Base-by-base conservation (phyloP, 2,329 filamentous ascomycete genomes). In the Scleromitrula shiraiana region DNA sequence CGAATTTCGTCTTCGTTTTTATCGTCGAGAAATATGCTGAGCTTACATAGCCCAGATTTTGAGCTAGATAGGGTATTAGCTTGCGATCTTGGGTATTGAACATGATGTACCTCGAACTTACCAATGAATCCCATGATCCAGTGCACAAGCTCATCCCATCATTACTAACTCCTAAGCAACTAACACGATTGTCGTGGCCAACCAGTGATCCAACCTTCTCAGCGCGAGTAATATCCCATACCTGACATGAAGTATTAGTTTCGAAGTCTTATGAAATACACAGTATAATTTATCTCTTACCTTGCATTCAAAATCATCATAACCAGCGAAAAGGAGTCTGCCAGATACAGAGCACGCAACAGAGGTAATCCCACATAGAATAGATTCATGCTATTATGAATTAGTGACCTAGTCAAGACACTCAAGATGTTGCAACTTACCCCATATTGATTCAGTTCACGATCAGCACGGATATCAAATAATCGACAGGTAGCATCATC, bases 221-320 rank as follows among this genome's bases (percentile, higher is more conserved):
- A 55, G 91, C 93, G 58, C 93, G 85, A 49, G 95, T 88, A 54
- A 95, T 82, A 70, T 98, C 93, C 93, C 93, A 98, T 52, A 97
- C 93, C 91, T 97, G 55, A 2, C 6, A 15, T 35, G 59, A 45
- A 59, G 50, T 44, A 8, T 22, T 41, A 35, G 26, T 1, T 22
- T 12, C 6, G 15, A 8, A 14, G 4, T 9, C 19, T 17, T n/a
- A 3, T 17, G 9, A 22, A 35, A 39, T 6, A 46, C 40, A 50
- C 45, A 8, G 14, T 5, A 7, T 24, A 14, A 2, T 9, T 35
- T 6, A 47, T 39, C 24, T 50, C 80, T 63, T 74, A 95, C 91
- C 85, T 97, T 98, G 90, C 93, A 98, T 71, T 98, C 93, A 63
- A 95, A 98, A 66, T 98, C 93, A 64, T 98, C 93, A 64, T 98